A percentile compares a stretch with the other conserved stretches of the same genome.
These are phyloP conservation scores for Apiospora kogelbergensis DNA, from an alignment of 2,329 filamentous ascomycete species.

Conservation along the genomic window DNA sequence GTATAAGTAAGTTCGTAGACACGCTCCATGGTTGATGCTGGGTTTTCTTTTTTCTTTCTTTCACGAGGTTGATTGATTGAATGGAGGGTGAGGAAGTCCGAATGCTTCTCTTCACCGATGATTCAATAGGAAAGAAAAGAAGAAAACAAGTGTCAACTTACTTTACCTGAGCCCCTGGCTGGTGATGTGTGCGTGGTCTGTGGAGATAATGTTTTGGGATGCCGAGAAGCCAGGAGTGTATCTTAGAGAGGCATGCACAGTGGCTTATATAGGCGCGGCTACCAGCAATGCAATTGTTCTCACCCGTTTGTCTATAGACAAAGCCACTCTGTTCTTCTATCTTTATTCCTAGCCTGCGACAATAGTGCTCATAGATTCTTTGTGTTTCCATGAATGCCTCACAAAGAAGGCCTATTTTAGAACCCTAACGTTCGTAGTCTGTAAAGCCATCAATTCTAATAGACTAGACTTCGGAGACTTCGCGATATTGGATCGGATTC, in stretches of 20 bases:
- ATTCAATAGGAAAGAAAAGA: background rate
- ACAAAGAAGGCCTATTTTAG: background rate
- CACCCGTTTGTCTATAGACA: background rate
- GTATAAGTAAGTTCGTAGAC: background rate
- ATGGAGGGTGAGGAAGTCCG: background rate
- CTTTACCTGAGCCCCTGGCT: slow-evolving; percentile 4
- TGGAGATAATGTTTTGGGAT: background rate
- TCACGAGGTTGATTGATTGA: background rate
- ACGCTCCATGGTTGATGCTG: background rate
- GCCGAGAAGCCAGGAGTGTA: background rate
- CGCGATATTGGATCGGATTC: too few relatives aligned
- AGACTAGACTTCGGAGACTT: too few relatives aligned
- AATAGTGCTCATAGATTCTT: background rate
- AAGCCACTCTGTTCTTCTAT: background rate
- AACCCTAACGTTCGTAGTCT: background rate
- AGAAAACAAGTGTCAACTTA: background rate
- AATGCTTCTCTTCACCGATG: background rate
- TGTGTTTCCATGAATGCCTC: background rate
- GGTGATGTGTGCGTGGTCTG: background rate
- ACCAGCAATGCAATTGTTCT: background rate
- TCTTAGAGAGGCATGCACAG: background rate
- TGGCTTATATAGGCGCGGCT: background rate
- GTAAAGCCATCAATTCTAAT: too few relatives aligned
- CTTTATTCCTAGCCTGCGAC: background rate
- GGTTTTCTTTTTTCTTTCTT: background rate